A percentile compares a stretch with the other conserved stretches of the same genome.
These are phyloP conservation scores for Olyra latifolia DNA, from an alignment of 176 grass and related monocot genomes.

Conservation along the genomic window DNA sequence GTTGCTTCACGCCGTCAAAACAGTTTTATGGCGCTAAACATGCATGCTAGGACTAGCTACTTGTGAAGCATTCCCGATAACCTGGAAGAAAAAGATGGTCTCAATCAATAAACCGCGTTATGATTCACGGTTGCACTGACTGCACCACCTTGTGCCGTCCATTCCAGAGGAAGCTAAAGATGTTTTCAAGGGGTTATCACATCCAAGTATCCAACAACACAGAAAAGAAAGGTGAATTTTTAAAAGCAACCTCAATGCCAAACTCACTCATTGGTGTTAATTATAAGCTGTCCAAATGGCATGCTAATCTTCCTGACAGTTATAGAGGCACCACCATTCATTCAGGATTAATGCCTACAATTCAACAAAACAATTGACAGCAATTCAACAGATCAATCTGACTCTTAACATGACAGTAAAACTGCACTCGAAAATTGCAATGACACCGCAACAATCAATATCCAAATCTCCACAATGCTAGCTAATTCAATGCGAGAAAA, in stretches of 20 bases:
- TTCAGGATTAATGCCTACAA: background rate
- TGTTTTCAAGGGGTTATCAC: background rate
- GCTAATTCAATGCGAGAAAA: slow-evolving; percentile 9
- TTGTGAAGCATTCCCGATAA: background rate
- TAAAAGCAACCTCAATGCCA: background rate
- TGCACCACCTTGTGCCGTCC: background rate
- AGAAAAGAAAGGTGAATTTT: background rate
- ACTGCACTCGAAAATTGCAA: background rate
- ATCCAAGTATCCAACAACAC: background rate
- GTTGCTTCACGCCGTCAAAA: background rate
- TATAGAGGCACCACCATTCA: background rate
- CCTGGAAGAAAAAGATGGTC: background rate
- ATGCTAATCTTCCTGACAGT: background rate
- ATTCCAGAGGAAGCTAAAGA: background rate
- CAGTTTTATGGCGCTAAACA: background rate
- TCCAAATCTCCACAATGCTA: slow-evolving; percentile 27
- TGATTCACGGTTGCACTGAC: background rate
- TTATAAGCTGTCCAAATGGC: background rate
- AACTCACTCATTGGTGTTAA: too few relatives aligned
- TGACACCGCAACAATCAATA: background rate
- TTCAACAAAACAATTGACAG: background rate
- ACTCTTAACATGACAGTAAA: background rate
- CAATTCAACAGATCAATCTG: background rate
- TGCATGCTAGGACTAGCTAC: background rate
- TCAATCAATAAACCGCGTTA: background rate